Base-by-base conservation (phyloP, 192 early-diverging fungal species). In the Umbelopsis sp. region DNA sequence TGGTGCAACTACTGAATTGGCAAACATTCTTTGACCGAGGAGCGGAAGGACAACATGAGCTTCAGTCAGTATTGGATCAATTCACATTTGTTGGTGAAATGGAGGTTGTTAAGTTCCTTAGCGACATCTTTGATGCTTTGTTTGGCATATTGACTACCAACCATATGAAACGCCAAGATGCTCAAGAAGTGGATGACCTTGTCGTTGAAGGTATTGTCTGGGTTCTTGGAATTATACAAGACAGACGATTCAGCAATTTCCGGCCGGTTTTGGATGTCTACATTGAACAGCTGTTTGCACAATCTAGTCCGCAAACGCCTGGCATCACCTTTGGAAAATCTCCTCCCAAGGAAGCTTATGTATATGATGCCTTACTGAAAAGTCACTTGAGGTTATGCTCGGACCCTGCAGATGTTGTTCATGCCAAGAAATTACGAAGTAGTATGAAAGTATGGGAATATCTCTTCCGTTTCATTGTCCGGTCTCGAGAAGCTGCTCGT, bases 1-100 rank as follows among this genome's bases (percentile, higher is more conserved):
- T 93, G 25, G 76, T 91, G 9, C 87, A 93, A 73, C 74, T 93
- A 24, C 62, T 92, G 22, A 81, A 89, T 52, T 93, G 92, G 92
- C 71, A 85, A 32, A 72, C 75, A 10, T 52, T 71, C 11, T 36
- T 70, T 47, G 56, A 65, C 20, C 68, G 74, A 53, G 74, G 69
- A 9, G 12, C 47, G 4, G 62, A 68, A 17, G 73, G 53, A 34
- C 38, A 50, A n/a, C 68, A 69, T 10, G 79, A 74, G 50, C 75
- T 86, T 68, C 77, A 74, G 32, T 73, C 67, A 2, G 70, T 86
- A 9, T 69, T 87, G 38, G 79, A 84, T 43, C 82, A 86, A 54
- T 80, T 84, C 45, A 82, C 78, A 8, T 81, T 87, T 77, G 82
- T 91, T 22, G 83, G 84, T 36, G 88, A 91, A 67, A 69, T 88